phyloP scores from a whole-genome alignment of 768 basidiomycete genomes.

The Clavulina sp. region DNA sequence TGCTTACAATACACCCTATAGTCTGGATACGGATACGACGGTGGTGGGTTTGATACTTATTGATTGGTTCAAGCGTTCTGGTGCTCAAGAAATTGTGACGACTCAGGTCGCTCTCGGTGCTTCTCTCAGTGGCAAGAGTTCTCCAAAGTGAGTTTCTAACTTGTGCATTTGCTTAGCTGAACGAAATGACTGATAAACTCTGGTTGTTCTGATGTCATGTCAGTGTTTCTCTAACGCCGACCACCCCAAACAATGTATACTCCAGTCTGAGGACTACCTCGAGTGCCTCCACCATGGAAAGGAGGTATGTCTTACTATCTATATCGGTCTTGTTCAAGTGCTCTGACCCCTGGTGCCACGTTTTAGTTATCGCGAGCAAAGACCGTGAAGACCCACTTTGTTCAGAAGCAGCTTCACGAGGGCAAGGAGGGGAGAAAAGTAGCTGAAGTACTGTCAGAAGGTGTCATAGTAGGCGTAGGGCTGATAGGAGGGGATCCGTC shows the following conservation, averaged over 20 bases:
- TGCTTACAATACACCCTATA: conserved; percentile 14
- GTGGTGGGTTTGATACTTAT: conserved; percentile 26
- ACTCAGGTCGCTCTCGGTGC: conserved; percentile 62
- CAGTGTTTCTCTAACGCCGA: conserved; percentile 80
- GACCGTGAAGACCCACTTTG: conserved; percentile 51
- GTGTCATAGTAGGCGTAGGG: conserved; percentile 58
- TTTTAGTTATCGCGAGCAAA: conserved; percentile 46
- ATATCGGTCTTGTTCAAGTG: conserved; percentile 1
- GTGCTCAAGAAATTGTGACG: background rate
- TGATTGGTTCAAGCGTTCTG: background rate
- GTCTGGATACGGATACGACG: conserved; percentile 51
- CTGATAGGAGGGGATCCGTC: conserved; percentile 33
- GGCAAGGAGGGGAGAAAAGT: conserved; percentile 53
- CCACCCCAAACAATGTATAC: conserved; percentile 49
- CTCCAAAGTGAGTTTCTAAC: conserved; percentile 33
- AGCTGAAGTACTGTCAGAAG: conserved; percentile 53
- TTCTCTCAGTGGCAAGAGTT: conserved; percentile 89
- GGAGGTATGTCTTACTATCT: conserved; percentile 44
- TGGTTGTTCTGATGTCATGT: background rate
- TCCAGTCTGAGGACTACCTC: conserved; percentile 68
- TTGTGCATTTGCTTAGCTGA: background rate
- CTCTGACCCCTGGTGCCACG: background rate
- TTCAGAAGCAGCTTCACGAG: conserved; percentile 44
- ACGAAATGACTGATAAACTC: background rate
- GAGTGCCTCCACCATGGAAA: conserved; percentile 82